A percentile compares a stretch with the other conserved stretches of the same genome.
Evolutionary conservation across 2,329 filamentous ascomycete genomes (phyloP).

Genomic region (Onygenales sp.): DNA sequence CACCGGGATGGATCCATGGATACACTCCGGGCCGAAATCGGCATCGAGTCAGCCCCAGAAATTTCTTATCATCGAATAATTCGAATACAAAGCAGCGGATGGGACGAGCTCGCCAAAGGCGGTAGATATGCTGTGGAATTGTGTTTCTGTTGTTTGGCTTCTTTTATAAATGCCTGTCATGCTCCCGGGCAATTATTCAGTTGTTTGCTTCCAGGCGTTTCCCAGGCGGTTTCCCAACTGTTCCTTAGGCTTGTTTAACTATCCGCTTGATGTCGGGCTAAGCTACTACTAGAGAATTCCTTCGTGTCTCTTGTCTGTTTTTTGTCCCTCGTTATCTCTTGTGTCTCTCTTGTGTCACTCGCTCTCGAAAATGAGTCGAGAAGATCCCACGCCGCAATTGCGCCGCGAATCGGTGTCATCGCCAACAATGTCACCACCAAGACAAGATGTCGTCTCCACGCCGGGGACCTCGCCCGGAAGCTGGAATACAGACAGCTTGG

Average conservation of each 20-base stretch:
- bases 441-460: background rate
- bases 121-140: background rate
- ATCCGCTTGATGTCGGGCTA: too few species aligned
- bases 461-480: constrained; percentile 5
- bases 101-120: background rate
- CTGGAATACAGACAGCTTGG: constrained; percentile 72
- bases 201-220: background rate
- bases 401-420: background rate
- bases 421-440: background rate
- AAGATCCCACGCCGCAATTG: background rate
- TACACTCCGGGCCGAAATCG: background rate
- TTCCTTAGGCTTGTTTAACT: too few species aligned
- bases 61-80: background rate
- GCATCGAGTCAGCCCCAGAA: background rate
- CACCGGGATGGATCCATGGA: background rate
- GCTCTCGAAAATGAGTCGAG: constrained; percentile 2
- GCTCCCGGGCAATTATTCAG: background rate
- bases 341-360: background rate
- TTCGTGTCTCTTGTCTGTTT: background rate
- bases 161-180: background rate
- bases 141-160: background rate
- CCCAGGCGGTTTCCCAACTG: too few species aligned
- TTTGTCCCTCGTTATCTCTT: background rate
- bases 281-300: background rate
- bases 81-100: background rate